Evolutionary conservation across 768 basidiomycete species (phyloP), one percentile per base, ranked within the genome.

Genomic region (Mycena metata): DNA sequence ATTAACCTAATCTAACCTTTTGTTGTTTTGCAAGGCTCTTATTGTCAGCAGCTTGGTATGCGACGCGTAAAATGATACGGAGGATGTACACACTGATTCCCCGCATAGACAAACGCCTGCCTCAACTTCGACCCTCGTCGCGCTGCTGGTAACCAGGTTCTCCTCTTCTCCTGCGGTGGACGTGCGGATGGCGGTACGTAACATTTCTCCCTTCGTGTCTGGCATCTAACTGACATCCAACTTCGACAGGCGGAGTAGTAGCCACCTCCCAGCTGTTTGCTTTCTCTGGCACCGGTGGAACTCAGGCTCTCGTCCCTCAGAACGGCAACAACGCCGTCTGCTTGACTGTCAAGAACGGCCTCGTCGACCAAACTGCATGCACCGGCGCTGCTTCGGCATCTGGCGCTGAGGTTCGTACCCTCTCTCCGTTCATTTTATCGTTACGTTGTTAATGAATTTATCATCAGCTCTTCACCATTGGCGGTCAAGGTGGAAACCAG

Each of bases 131-230:
- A 71, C 42, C 17, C 51, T n/a, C 70, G 70, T 12, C 21, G 70
- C 1, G 66, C 66, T 23, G 60, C 73, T 12, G 75, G 75, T 17
- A 73, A 74, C 61, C 75, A 76, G 58, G 75, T 76, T 10, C 30
- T 74, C 12, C 42, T 76, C 33, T 76, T 76, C 66, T 73, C 71
- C 16, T 76, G 75, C 65, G 75, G 75, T 41, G 75, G 75, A 54
- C 73, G 75, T 49, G 75, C 75, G 11, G 75, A 76, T 51, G 75
- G 75, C 36, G 60, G 73, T 74, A 64, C 13, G 73, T 67, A 45
- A n/a, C 19, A 19, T 64, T 17, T 6, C 39, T 36, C 13, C n/a
- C 17, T 23, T 36, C 12, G 3, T 33, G 24, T 52, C 19, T 30
- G 23, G 23, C 36, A 36, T 10, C 33, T 41, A 35, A 51, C 23